phyloP scores from a whole-genome alignment of 108 stramenopile species.

The Epithemia pelagica region DNA sequence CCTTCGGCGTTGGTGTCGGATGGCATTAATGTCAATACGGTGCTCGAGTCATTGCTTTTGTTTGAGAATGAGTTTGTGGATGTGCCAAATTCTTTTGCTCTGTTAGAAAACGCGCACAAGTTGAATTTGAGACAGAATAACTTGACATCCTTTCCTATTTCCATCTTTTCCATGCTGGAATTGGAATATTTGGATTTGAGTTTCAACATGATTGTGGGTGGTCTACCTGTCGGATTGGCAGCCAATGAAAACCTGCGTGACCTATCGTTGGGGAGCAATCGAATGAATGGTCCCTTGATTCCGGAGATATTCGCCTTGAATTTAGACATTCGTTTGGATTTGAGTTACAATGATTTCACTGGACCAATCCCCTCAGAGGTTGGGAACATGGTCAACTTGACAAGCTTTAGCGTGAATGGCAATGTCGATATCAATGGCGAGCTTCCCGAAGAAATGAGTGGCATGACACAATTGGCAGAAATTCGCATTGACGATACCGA shows the following conservation, averaged over 20 bases:
- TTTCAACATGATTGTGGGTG: slow-evolving; percentile 36
- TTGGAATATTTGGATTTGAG: slow-evolving; percentile 14
- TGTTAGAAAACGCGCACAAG: neutral
- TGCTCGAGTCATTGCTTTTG: neutral
- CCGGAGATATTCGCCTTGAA: slow-evolving; percentile 28
- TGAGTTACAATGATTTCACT: slow-evolving; percentile 38
- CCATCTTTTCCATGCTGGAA: neutral
- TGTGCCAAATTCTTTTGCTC: neutral
- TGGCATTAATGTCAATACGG: neutral
- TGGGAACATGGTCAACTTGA: slow-evolving; percentile 14
- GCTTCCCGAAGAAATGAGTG: neutral
- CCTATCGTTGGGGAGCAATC: slow-evolving; percentile 27
- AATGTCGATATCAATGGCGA: slow-evolving; percentile 1
- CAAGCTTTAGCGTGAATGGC: neutral
- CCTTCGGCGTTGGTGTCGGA: slow-evolving; percentile 10
- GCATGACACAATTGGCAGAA: neutral
- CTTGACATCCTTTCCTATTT: neutral
- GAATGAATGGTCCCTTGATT: slow-evolving; percentile 29
- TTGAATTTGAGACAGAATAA: neutral
- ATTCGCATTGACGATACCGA: slow-evolving; percentile 4
- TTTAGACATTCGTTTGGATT: slow-evolving; percentile 10
- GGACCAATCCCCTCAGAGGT: slow-evolving; percentile 55
- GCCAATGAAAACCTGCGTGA: slow-evolving; percentile 20
- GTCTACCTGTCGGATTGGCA: slow-evolving; percentile 48
- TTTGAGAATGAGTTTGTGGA: neutral